Conservation (phyloP, 768 basidiomycete species). For the Russula vinacea region DNA sequence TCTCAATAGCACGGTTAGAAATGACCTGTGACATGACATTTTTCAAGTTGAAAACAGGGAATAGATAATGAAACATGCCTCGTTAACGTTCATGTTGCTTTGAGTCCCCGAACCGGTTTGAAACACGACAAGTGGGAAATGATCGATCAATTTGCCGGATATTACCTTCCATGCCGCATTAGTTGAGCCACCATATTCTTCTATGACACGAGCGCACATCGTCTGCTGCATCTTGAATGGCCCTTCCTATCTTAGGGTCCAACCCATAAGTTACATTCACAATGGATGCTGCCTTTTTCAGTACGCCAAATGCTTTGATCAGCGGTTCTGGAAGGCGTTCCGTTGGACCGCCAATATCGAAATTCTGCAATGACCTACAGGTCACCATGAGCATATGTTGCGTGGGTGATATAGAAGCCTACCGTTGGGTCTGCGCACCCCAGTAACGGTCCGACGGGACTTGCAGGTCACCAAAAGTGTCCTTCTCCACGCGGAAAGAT, state of each 20-base stretch:
- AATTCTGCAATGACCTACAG: conserved; percentile 86
- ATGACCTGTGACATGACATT: conserved; percentile 61
- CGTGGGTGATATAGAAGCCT: conserved; percentile 25
- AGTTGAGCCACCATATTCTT: background rate
- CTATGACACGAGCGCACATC: conserved; percentile 53
- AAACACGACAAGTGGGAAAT: conserved; percentile 98
- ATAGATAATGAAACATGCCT: conserved; percentile 47
- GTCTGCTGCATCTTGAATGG: conserved; percentile 91
- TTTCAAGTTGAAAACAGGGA: background rate
- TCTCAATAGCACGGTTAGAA: conserved; percentile 96
- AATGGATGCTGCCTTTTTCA: conserved; percentile 94
- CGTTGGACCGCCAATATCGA: conserved; percentile 93
- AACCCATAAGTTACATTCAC: conserved; percentile 91
- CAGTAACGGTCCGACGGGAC: conserved; percentile 90
- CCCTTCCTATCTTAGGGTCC: conserved; percentile 80
- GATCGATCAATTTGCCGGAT: conserved; percentile 87
- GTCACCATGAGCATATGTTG: conserved; percentile 5
- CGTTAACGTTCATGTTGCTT: conserved; percentile 98
- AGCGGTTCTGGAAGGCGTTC: conserved; percentile 94
- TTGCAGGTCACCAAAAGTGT: conserved; percentile 93
- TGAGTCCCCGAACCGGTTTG: conserved; percentile 99
- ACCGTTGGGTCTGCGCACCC: conserved; percentile 98
- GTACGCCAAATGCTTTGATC: conserved; percentile 94
- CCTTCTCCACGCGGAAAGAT: conserved; percentile 73
- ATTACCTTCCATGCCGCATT: conserved; percentile 66